Base-by-base conservation (phyloP, 768 basidiomycete genomes). In the Pleurotus eryngii region DNA sequence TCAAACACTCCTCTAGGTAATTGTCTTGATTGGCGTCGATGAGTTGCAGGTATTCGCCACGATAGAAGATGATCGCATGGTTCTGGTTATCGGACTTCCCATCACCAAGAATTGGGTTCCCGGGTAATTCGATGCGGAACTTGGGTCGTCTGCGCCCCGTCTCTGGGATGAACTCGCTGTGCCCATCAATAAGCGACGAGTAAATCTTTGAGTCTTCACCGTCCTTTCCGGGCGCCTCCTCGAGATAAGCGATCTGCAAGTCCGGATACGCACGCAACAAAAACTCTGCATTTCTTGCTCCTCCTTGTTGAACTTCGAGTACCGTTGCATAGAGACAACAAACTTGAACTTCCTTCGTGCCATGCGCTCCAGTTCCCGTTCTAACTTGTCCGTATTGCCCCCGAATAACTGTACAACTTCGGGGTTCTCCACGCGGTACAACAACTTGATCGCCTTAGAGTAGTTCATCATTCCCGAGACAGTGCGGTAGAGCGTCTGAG, bases 391-490 rank as follows among this genome's bases (percentile, higher is more conserved):
- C 2, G 96, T 97, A 74, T 98, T 98, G 12, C 95, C 96, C 40
- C 97, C 96, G 64, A 94, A 98, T 48, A 89, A 81, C 74, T 98
- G 96, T 15, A 99, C 97, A 48, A 99, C 92, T 72, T 99, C 97
- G 6, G 97, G 97, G 75, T 98, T 98, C 77, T 99, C 97, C 43
- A 99, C 97, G 57, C 96, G 93, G 72, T 98, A 96, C n/a, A 99
- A 82, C 37, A 99, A 77, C 71, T 99, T 99, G 85, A 99, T 98
- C 11, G 97, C 97, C 77, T 99, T 99, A 63, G 92, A 87, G 72
- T 99, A 98, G 76, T 99, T 99, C 97, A 98, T 98, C 92, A 99
- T 98, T 51, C 97, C 97, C 37, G 97, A 98, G 15, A 99, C 96
- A 12, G 97, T 99, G 62, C 97, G 87, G 70, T 99, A 98, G 17